phyloP scores from a whole-genome alignment of 208 protist genomes.

The Crithidia expoeki region DNA sequence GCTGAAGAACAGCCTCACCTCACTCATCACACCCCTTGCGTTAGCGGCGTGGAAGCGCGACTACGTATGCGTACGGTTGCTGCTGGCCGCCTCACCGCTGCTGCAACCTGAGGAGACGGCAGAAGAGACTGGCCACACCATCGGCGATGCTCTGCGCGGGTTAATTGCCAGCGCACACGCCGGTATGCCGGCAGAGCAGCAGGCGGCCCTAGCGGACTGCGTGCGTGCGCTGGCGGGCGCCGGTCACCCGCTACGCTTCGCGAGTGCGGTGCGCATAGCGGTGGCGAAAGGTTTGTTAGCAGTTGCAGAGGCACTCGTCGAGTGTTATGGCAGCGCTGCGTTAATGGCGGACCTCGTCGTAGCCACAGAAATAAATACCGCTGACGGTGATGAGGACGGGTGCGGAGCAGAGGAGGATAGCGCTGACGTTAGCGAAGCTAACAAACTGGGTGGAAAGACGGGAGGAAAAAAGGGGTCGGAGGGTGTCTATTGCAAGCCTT shows the following conservation, averaged over 20 bases:
- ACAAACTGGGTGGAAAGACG: not conserved
- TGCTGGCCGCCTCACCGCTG: conserved; percentile 44
- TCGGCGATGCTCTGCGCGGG: conserved; percentile 57
- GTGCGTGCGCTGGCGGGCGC: conserved; percentile 53
- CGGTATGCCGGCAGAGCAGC: conserved; percentile 24
- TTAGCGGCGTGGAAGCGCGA: conserved; percentile 63
- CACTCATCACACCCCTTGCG: conserved; percentile 56
- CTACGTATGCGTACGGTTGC: conserved; percentile 41
- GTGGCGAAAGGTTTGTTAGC: conserved; percentile 41
- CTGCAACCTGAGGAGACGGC: conserved; percentile 29
- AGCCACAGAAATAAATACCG: not conserved
- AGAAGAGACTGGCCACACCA: conserved; percentile 26
- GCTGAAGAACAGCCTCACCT: conserved; percentile 34
- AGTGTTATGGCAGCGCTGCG: conserved; percentile 61
- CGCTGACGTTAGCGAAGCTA: not conserved
- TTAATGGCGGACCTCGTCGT: conserved; percentile 54
- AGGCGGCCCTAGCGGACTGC: conserved; percentile 40
- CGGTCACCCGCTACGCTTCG: conserved; percentile 60
- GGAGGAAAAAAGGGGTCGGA: too few relatives aligned
- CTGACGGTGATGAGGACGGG: not conserved
- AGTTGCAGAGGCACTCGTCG: conserved; percentile 49
- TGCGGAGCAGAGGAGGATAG: not conserved
- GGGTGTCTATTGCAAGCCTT: conserved; percentile 5
- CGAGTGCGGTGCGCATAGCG: conserved; percentile 48
- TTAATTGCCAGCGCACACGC: conserved; percentile 38